Conservation (phyloP, 768 basidiomycete species). For the Agaricus blazei region DNA sequence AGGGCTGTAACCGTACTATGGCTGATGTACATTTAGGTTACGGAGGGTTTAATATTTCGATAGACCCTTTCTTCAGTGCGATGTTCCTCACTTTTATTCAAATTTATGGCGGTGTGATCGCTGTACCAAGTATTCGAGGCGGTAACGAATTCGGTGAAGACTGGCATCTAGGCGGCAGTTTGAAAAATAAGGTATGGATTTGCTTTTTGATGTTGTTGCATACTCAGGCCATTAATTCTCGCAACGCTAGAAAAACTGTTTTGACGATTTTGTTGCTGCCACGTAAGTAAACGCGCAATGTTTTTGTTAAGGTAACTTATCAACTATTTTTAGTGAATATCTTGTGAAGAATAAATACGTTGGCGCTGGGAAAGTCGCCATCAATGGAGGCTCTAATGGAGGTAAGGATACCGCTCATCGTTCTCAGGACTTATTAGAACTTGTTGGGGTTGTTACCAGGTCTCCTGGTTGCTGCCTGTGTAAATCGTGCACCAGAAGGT, state of each 20-base stretch:
- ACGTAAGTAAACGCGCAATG: conserved; percentile 40
- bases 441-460: conserved; percentile 31
- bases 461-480: conserved; percentile 78
- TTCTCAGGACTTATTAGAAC: not conserved
- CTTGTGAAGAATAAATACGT: conserved; percentile 71
- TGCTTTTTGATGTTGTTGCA: not conserved
- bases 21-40: conserved; percentile 42
- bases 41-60: conserved; percentile 74
- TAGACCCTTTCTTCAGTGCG: conserved; percentile 69
- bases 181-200: conserved; percentile 57
- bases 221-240: conserved; percentile 2
- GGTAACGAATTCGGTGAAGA: conserved; percentile 79
- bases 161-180: conserved; percentile 75
- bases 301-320: not conserved
- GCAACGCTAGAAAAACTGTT: conserved; percentile 54
- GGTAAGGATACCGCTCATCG: conserved; percentile 33
- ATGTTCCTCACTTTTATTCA: conserved; percentile 70
- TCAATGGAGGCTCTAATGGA: conserved; percentile 81
- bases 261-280: conserved; percentile 80
- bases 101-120: conserved; percentile 63
- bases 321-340: conserved; percentile 43
- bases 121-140: conserved; percentile 55
- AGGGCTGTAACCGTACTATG: not conserved
- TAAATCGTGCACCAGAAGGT: conserved; percentile 70
- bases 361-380: conserved; percentile 63